phyloP scores from a whole-genome alignment of 2,329 filamentous ascomycete genomes.

The Akanthomyces muscarius region DNA sequence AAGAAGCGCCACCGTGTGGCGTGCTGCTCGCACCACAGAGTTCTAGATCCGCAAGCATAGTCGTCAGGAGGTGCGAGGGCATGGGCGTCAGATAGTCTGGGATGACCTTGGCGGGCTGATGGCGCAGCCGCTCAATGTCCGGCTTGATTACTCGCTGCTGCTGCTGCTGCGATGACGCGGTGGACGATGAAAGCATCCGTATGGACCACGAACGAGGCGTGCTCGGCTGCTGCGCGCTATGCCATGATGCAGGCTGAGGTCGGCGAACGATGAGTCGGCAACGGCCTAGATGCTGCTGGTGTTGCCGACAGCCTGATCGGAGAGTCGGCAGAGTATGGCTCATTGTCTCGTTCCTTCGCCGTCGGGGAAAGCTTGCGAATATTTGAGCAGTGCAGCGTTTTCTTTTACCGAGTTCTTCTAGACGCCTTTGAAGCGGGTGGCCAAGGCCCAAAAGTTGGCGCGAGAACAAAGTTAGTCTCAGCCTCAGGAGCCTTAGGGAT shows the following conservation, averaged over 20 bases:
- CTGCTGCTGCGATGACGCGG: not conserved
- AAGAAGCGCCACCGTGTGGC: not conserved
- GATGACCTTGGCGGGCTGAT: conserved; percentile 33
- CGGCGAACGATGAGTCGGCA: not conserved
- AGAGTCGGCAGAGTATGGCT: not conserved
- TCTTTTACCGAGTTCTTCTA: not conserved
- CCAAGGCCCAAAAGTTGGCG: not conserved
- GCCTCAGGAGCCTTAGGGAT: not conserved
- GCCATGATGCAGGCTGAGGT: not conserved
- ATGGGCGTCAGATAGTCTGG: conserved; percentile 51
- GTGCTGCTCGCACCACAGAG: not conserved
- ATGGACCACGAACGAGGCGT: not conserved
- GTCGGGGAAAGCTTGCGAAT: not conserved
- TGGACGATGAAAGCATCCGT: conserved; percentile 1
- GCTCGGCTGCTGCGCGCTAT: not conserved
- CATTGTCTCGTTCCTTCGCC: not conserved
- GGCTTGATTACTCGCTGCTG: not conserved
- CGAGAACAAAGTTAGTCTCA: conserved; percentile 2
- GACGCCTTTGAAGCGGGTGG: not conserved
- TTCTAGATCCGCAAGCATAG: conserved; percentile 53
- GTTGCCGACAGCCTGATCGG: not conserved
- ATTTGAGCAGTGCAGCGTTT: not conserved
- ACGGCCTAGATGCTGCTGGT: not conserved
- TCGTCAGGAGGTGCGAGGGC: conserved; percentile 60
- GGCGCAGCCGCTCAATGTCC: conserved; percentile 24